These are phyloP conservation scores for Plenodomus lindquistii DNA, from an alignment of 2,329 filamentous ascomycete species.

Conservation along the genomic window DNA sequence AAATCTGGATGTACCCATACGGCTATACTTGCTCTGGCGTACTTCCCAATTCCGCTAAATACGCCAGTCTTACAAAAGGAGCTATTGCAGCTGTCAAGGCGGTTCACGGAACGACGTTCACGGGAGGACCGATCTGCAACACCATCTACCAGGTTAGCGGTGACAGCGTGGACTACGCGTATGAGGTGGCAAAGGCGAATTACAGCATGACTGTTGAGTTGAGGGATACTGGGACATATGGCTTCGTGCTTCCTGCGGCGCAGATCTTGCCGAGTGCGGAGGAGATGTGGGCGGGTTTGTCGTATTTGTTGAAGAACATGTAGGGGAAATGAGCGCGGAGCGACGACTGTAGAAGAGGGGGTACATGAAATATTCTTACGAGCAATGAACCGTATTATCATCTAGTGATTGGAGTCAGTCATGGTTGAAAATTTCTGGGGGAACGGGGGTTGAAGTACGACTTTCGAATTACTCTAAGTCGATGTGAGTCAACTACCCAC, in stretches of 20 bases:
- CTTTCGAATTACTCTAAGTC: no score
- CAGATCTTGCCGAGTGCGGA: constrained; percentile 54
- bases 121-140: constrained; percentile 56
- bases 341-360: neutral
- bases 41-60: constrained; percentile 53
- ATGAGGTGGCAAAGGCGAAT: constrained; percentile 47
- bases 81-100: constrained; percentile 59
- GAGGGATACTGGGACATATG: constrained; percentile 53
- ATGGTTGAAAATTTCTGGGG: no score
- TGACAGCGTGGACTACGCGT: constrained; percentile 50
- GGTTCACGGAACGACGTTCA: constrained; percentile 54
- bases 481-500: no score
- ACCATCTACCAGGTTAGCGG: constrained; percentile 64
- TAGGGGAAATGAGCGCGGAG: constrained; percentile 6
- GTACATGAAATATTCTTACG: neutral
- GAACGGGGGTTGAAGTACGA: no score
- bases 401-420: no score
- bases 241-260: constrained; percentile 54
- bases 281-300: constrained; percentile 53
- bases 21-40: constrained; percentile 61
- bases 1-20: constrained; percentile 57
- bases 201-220: constrained; percentile 56
- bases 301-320: constrained; percentile 39
- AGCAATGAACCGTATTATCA: neutral
- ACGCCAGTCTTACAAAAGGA: constrained; percentile 55